These are phyloP conservation scores for Linum tenue DNA, from an alignment of 345 rosid species.

Conservation along the genomic window DNA sequence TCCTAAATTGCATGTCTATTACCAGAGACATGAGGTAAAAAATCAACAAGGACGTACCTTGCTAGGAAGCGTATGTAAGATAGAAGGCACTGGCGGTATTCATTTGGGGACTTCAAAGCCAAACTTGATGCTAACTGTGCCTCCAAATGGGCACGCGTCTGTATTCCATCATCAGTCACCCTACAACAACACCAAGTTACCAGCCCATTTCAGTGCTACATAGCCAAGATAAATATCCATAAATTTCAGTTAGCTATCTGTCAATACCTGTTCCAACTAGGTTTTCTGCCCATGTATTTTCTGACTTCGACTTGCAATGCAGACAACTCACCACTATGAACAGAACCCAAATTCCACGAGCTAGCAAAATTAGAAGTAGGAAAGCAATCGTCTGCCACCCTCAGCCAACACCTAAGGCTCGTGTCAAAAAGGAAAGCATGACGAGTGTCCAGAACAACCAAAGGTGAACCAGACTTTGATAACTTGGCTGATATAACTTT, in stretches of 20 bases:
- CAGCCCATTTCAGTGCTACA: background rate
- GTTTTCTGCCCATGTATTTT: conserved; percentile 94
- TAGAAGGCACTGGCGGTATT: conserved; percentile 90
- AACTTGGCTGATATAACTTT: conserved; percentile 88
- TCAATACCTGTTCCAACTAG: conserved; percentile 82
- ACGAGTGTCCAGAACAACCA: conserved; percentile 86
- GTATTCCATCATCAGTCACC: conserved; percentile 94
- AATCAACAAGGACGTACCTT: conserved; percentile 34
- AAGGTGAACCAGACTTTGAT: conserved; percentile 91
- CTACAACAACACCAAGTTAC: conserved; percentile 25
- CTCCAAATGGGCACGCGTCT: conserved; percentile 95
- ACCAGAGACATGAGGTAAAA: background rate
- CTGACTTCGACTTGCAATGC: conserved; percentile 87
- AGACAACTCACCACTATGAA: conserved; percentile 89
- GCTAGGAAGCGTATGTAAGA: conserved; percentile 86
- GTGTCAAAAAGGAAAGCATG: conserved; percentile 89
- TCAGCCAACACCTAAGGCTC: conserved; percentile 91
- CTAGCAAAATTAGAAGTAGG: conserved; percentile 93
- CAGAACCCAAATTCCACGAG: conserved; percentile 85
- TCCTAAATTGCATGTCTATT: conserved; percentile 4
- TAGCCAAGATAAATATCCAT: too few species aligned
- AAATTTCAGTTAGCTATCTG: background rate
- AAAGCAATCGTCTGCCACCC: conserved; percentile 98
- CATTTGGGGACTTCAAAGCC: conserved; percentile 72
- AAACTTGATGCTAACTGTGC: conserved; percentile 87